phyloP scores from a whole-genome alignment of 2,329 filamentous ascomycete genomes.

The Pestalotiopsis sp. region DNA sequence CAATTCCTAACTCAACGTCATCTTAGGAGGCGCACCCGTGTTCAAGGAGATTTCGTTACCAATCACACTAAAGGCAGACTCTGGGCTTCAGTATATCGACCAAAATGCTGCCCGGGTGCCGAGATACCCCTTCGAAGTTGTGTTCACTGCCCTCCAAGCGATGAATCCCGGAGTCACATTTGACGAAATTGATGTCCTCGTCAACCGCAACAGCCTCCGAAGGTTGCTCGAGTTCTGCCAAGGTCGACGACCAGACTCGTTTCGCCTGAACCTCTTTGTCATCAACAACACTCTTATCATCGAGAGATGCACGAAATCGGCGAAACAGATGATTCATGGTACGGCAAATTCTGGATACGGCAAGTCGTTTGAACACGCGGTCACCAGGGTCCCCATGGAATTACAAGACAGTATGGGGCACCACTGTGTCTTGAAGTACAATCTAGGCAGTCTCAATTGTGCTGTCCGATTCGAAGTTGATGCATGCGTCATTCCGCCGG shows the following conservation, averaged over 20 bases:
- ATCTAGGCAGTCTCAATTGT: not conserved
- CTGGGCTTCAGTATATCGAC: slow-evolving; percentile 16
- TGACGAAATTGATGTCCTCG: slow-evolving; percentile 30
- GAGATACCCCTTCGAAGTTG: slow-evolving; percentile 27
- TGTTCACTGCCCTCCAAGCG: slow-evolving; percentile 28
- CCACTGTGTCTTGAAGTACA: not conserved
- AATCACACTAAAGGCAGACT: slow-evolving; percentile 6
- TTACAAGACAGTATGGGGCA: not conserved
- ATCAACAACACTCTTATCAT: slow-evolving; percentile 20
- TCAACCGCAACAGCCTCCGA: slow-evolving; percentile 28
- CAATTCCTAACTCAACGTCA: slow-evolving; percentile 3
- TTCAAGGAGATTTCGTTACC: slow-evolving; percentile 14
- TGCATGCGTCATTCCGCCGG: not conserved
- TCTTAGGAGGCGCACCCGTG: slow-evolving; percentile 13
- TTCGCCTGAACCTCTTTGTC: slow-evolving; percentile 20
- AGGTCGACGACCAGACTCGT: slow-evolving; percentile 14
- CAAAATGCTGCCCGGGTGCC: slow-evolving; percentile 17
- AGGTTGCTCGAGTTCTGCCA: slow-evolving; percentile 27
- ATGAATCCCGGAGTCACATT: slow-evolving; percentile 27
- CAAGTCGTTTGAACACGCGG: not conserved
- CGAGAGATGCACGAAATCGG: slow-evolving; percentile 16
- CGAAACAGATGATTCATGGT: not conserved
- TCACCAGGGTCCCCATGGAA: not conserved
- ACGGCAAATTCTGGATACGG: not conserved
- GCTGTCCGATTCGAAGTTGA: not conserved